Base-by-base conservation (phyloP, 805 yeast genomes). In the Ogataea pilisensis region DNA sequence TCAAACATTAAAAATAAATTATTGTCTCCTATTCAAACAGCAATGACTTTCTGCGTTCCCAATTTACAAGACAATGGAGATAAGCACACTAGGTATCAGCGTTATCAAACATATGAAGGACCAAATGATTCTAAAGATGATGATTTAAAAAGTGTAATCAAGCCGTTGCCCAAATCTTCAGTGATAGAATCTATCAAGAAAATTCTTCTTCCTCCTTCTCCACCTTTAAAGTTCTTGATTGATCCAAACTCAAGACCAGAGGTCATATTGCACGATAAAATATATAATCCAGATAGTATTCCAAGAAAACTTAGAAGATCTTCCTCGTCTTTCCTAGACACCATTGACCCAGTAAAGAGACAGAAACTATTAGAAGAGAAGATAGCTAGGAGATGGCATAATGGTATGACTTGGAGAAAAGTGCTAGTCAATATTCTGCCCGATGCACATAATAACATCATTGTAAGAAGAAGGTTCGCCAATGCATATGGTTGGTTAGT, bases 401-500 rank as follows among this genome's bases (percentile, higher is more conserved):
- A 76, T 42, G 79, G 76, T 9, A 76, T 88, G 82, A 62, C 77
- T 13, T 91, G 99, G 99, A 68, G 97, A 33, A 91, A 91, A 62
- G 96, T 93, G 3, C 64, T 93, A 21, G 96, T 90, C 1, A 79
- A 79, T 32, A 65, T 93, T 48, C 76, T 80, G 48, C 96, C 97
- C 0, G 99, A 91, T 60, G 96, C 99, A 0, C 99, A 91, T 57
- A 91, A 91, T 55, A 91, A 89, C 55, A 89, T 93, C 22, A 72
- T 87, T 21, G 98, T 91, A 1, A 69, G 99, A 47, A 72, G 99
- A 50, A 66, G 86, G 46, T 93, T 86, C 68, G 82, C 95, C 5
- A 91, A 91, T 63, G 93, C 96, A 0, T 90, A 83, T 63, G 99
- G 99, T 2, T 88, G 96, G 93, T 87, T 85, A 1, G 95, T 88